These are phyloP conservation scores for Artomyces pyxidatus DNA, from an alignment of 768 basidiomycete species.

Conservation along the genomic window DNA sequence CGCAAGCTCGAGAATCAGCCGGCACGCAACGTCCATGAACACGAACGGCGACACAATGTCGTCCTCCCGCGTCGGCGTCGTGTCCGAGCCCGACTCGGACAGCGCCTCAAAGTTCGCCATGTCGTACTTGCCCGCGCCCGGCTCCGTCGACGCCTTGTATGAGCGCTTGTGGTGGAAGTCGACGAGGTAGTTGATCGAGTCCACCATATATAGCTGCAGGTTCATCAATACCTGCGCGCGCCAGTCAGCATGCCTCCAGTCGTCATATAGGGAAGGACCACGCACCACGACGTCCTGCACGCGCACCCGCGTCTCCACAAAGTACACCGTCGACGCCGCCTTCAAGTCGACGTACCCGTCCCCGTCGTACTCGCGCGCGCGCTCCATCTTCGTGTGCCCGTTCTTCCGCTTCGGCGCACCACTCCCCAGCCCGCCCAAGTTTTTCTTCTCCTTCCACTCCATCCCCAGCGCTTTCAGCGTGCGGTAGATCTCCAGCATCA, in stretches of 20 bases:
- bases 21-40: slow-evolving; percentile 94
- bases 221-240: slow-evolving; percentile 82
- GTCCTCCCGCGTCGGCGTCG: slow-evolving; percentile 49
- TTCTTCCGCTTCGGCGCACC: slow-evolving; percentile 22
- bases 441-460: slow-evolving; percentile 95
- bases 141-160: slow-evolving; percentile 65
- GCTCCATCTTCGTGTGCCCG: slow-evolving; percentile 43
- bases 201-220: slow-evolving; percentile 93
- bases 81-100: slow-evolving; percentile 48
- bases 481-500: slow-evolving; percentile 97
- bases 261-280: neutral
- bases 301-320: slow-evolving; percentile 87
- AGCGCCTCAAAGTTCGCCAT: slow-evolving; percentile 45
- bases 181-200: slow-evolving; percentile 92
- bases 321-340: slow-evolving; percentile 74
- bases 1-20: slow-evolving; percentile 89
- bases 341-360: slow-evolving; percentile 49
- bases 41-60: slow-evolving; percentile 82
- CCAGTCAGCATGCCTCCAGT: neutral
- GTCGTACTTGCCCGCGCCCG: slow-evolving; percentile 65
- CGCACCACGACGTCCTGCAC: slow-evolving; percentile 85
- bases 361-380: slow-evolving; percentile 56
- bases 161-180: slow-evolving; percentile 98
- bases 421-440: slow-evolving; percentile 64
- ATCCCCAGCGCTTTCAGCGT: slow-evolving; percentile 85